Percentiles rank a stretch among this genome's conserved stretches.
Conservation (phyloP, 495 filamentous ascomycete species). For the Lophium mytilinum region DNA sequence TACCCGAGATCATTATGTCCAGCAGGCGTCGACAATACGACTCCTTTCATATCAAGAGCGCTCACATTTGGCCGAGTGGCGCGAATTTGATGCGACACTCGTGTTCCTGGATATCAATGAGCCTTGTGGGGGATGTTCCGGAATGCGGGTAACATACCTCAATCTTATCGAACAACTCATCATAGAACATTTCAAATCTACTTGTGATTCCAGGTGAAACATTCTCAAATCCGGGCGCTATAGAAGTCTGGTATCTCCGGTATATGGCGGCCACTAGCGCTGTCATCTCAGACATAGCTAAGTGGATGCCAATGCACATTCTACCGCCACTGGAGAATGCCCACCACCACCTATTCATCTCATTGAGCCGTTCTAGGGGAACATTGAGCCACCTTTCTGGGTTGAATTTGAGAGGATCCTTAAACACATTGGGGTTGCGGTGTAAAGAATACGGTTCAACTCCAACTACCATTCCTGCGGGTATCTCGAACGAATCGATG, state of each 20-base stretch:
- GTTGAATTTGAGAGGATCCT: conserved; percentile 3
- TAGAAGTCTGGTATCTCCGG: conserved; percentile 29
- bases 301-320: conserved; percentile 16
- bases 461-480: neutral
- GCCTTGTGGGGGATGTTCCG: too few species aligned
- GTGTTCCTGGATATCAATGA: too few species aligned
- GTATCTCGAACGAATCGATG: conserved; percentile 5
- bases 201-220: conserved; percentile 32
- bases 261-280: conserved; percentile 36
- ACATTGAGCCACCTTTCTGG: conserved; percentile 6
- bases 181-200: conserved; percentile 38
- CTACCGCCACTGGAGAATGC: conserved; percentile 14
- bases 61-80: too few species aligned
- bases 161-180: conserved; percentile 22
- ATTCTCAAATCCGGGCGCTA: conserved; percentile 16
- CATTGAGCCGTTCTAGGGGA: neutral
- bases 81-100: too few species aligned
- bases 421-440: conserved; percentile 5
- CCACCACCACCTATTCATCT: conserved; percentile 18
- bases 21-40: too few species aligned
- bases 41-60: too few species aligned
- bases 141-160: neutral
- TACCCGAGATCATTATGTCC: too few species aligned
- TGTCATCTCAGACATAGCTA: conserved; percentile 37
- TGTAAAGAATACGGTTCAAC: conserved; percentile 10